These are phyloP conservation scores for Backusella psychrophila DNA, from an alignment of 192 early-diverging fungal species.

Conservation along the genomic window DNA sequence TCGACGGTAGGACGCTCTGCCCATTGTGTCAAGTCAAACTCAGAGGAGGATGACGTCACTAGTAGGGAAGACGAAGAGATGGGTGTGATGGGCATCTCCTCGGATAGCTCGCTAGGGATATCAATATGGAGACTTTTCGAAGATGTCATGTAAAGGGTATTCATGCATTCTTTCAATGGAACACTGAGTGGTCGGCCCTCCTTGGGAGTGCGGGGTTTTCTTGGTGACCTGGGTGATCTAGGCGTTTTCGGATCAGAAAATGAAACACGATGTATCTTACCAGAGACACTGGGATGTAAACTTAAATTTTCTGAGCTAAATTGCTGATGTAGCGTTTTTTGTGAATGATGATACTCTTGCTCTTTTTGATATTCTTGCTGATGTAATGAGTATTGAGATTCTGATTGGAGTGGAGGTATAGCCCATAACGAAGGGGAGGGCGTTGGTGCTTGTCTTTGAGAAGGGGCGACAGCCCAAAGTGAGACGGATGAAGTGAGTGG, in stretches of 20 bases:
- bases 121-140: slow-evolving; percentile 4
- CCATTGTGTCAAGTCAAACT: slow-evolving; percentile 25
- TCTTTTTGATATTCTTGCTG: neutral
- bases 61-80: neutral
- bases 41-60: neutral
- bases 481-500: slow-evolving; percentile 8
- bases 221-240: neutral
- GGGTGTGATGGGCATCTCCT: neutral
- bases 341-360: neutral
- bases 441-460: neutral
- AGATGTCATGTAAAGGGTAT: neutral
- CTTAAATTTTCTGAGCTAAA: slow-evolving; percentile 7
- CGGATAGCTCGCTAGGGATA: neutral
- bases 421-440: slow-evolving; percentile 13
- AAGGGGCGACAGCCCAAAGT: slow-evolving; percentile 20
- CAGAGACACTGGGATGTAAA: slow-evolving; percentile 9
- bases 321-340: neutral
- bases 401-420: neutral
- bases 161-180: neutral
- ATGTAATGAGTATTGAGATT: neutral
- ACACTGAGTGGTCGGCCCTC: neutral
- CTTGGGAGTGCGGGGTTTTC: neutral
- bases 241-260: slow-evolving; percentile 2
- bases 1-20: slow-evolving; percentile 64
- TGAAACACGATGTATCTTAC: slow-evolving; percentile 8